A percentile compares a stretch with the other conserved stretches of the same genome.
These are phyloP conservation scores for Phaeosphaeria sp. DNA, from an alignment of 2,329 filamentous ascomycete species.

Conservation along the genomic window DNA sequence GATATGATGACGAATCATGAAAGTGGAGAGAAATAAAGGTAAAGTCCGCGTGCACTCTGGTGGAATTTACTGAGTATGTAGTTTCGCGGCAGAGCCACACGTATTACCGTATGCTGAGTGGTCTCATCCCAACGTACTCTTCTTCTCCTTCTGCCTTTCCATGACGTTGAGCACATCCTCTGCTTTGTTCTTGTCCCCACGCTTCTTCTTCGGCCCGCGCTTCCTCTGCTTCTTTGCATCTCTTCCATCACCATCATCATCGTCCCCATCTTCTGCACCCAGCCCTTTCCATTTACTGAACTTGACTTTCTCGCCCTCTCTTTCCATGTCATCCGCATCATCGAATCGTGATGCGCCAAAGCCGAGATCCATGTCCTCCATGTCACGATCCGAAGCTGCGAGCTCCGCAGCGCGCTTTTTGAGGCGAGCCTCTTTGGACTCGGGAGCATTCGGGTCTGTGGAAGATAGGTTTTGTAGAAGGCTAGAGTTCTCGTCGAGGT, in stretches of 20 bases:
- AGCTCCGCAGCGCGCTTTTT: constrained; percentile 71
- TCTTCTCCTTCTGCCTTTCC: constrained; percentile 63
- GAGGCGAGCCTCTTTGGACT: constrained; percentile 70
- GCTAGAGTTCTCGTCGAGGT: constrained; percentile 53
- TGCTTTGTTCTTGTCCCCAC: constrained; percentile 79
- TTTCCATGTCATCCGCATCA: constrained; percentile 83
- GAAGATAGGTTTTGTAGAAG: constrained; percentile 50
- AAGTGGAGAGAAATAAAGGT: not conserved
- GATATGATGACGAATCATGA: constrained; percentile 3
- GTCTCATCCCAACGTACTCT: constrained; percentile 3
- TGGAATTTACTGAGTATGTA: not conserved
- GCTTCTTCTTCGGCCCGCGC: constrained; percentile 75
- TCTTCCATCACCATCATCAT: constrained; percentile 53
- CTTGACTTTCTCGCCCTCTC: constrained; percentile 65
- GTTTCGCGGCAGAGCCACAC: not conserved
- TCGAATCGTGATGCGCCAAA: constrained; percentile 88
- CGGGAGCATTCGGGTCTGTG: constrained; percentile 28
- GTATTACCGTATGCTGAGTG: not conserved
- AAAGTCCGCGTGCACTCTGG: not conserved
- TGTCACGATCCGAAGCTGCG: constrained; percentile 74
- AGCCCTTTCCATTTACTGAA: constrained; percentile 66
- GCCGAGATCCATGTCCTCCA: constrained; percentile 91
- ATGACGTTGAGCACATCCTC: constrained; percentile 82
- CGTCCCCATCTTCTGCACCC: constrained; percentile 61
- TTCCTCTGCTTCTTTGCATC: constrained; percentile 69